These are phyloP conservation scores for Suillus occidentalis DNA, from an alignment of 768 basidiomycete species.

Conservation along the genomic window DNA sequence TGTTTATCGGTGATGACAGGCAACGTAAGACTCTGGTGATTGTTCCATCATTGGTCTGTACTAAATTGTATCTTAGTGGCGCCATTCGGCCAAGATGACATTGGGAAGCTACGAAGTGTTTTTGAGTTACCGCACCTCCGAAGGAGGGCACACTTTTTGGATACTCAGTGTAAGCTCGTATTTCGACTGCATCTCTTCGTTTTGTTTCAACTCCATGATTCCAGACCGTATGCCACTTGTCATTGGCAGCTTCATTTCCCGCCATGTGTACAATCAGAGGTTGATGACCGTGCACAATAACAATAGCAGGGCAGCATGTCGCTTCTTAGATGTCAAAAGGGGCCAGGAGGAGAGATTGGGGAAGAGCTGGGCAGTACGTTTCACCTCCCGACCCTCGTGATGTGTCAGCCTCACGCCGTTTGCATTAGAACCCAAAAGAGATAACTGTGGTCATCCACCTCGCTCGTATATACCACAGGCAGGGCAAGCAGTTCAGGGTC, in stretches of 20 bases:
- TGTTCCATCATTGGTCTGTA: not conserved
- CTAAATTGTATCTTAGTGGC: constrained; percentile 50
- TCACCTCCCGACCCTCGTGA: not conserved
- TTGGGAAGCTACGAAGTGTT: constrained; percentile 64
- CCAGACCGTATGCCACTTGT: constrained; percentile 81
- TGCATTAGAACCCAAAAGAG: constrained; percentile 60
- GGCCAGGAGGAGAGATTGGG: constrained; percentile 30
- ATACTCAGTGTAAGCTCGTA: constrained; percentile 66
- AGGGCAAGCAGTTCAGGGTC: constrained; percentile 52
- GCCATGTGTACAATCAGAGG: constrained; percentile 55
- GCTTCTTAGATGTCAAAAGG: constrained; percentile 38
- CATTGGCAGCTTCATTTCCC: constrained; percentile 71
- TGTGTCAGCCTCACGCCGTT: not conserved
- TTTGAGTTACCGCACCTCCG: constrained; percentile 70
- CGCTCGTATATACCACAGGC: constrained; percentile 48
- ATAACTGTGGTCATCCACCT: constrained; percentile 50
- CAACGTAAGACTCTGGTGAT: constrained; percentile 33
- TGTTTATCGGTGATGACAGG: constrained; percentile 41
- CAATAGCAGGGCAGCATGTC: constrained; percentile 32
- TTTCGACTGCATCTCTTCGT: not conserved
- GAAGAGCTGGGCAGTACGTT: constrained; percentile 30
- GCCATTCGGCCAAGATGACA: constrained; percentile 73
- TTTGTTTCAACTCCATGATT: constrained; percentile 9
- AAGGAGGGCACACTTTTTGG: constrained; percentile 48
- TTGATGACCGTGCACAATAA: constrained; percentile 57